Conservation (phyloP, 257 asterid genomes). For the Echites panduratus region DNA sequence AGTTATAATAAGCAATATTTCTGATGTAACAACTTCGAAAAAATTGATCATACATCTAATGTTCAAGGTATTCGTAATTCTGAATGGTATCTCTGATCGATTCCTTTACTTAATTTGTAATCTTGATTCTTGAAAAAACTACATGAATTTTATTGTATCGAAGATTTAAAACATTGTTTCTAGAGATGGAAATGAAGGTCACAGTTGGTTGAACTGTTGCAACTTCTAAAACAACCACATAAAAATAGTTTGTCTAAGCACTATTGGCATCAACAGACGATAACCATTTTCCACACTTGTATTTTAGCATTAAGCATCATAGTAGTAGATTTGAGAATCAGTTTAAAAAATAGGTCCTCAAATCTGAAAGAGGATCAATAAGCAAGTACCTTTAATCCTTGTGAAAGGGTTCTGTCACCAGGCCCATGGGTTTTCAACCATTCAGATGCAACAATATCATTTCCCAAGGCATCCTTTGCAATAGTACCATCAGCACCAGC, state of each 20-base stretch:
- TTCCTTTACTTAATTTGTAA: neutral
- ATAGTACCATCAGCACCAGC: slow-evolving; percentile 39
- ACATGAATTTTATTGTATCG: neutral
- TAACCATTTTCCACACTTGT: neutral
- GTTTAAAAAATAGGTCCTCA: neutral
- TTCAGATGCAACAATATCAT: slow-evolving; percentile 57
- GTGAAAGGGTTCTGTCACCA: slow-evolving; percentile 82
- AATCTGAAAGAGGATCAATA: neutral
- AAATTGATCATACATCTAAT: neutral
- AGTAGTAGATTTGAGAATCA: neutral
- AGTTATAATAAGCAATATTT: neutral
- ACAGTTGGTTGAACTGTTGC: neutral
- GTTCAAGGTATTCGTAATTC: neutral
- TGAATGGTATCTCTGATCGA: neutral
- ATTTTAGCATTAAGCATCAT: neutral
- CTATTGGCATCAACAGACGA: neutral
- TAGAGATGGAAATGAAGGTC: neutral
- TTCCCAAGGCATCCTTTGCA: slow-evolving; percentile 92
- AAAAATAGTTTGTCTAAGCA: neutral
- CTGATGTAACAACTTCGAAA: neutral
- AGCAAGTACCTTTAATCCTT: slow-evolving; percentile 73
- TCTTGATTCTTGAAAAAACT: neutral
- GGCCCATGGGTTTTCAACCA: slow-evolving; percentile 81
- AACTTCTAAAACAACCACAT: neutral
- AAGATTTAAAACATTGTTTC: neutral